Conservation (phyloP, 1,284 basidiomycete genomes). For the Blastosporella zonata region DNA sequence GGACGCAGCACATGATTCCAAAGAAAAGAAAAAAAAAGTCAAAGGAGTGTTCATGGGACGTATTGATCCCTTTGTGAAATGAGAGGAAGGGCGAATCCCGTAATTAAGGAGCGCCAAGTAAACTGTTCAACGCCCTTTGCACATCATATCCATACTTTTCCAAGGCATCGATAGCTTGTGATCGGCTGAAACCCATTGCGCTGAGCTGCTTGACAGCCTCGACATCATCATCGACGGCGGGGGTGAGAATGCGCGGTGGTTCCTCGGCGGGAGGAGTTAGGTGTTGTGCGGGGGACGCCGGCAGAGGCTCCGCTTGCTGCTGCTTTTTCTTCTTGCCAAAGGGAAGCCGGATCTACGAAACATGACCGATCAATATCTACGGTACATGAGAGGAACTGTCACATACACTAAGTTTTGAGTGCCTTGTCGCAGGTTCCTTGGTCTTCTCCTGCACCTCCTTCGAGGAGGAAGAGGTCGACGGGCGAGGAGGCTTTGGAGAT, state of each 20-base stretch:
- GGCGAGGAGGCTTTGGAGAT: conserved; percentile 56
- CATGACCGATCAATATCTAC: conserved; percentile 6
- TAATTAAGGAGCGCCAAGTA: conserved; percentile 42
- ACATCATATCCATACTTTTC: conserved; percentile 77
- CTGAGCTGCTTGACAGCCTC: conserved; percentile 74
- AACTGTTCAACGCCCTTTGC: conserved; percentile 66
- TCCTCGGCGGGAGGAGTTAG: conserved; percentile 51
- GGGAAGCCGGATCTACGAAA: conserved; percentile 65
- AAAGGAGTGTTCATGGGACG: conserved; percentile 4
- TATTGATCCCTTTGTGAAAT: not conserved
- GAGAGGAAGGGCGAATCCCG: not conserved
- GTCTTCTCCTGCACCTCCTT: conserved; percentile 56
- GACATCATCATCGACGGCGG: conserved; percentile 69
- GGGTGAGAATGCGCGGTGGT: conserved; percentile 39
- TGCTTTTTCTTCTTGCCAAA: conserved; percentile 75
- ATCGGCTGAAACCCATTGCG: conserved; percentile 80
- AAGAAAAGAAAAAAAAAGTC: not conserved
- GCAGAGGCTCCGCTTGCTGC: conserved; percentile 43
- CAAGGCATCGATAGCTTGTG: conserved; percentile 73
- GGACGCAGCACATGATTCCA: conserved; percentile 1
- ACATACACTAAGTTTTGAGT: conserved; percentile 75
- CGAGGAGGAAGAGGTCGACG: conserved; percentile 57
- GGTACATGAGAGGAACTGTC: conserved; percentile 2
- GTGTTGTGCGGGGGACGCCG: conserved; percentile 41
- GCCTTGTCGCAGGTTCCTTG: conserved; percentile 48